phyloP scores from a whole-genome alignment of 371 early-diverging fungal species.

The Blakeslea trispora region DNA sequence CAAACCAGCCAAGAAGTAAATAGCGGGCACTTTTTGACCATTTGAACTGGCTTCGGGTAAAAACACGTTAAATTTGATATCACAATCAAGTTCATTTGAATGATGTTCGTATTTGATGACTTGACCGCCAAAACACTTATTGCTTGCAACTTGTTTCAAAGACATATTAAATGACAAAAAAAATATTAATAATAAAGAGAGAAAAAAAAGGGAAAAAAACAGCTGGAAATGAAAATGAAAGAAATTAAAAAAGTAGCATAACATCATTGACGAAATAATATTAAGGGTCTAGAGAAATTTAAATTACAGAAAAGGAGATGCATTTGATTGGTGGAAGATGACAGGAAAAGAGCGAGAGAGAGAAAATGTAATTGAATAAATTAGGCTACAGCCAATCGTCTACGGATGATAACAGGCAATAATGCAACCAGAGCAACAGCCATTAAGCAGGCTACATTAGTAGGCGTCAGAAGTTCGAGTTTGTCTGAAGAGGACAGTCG shows the following conservation, averaged over 20 bases:
- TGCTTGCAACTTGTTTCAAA: constrained; percentile 33
- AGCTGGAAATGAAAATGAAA: too few species aligned
- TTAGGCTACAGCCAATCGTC: constrained; percentile 13
- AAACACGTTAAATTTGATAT: constrained; percentile 81
- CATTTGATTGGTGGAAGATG: too few species aligned
- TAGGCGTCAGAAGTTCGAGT: constrained; percentile 42
- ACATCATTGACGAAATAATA: background rate
- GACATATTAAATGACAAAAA: constrained; percentile 13
- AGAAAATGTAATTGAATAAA: too few species aligned
- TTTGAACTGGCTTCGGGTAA: constrained; percentile 58
- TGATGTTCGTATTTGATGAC: constrained; percentile 73
- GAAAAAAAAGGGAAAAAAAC: constrained; percentile 4
- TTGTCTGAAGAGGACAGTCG: constrained; percentile 58
- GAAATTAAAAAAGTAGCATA: background rate
- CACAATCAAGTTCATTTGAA: constrained; percentile 63
- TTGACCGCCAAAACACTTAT: constrained; percentile 68
- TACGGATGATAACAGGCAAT: constrained; percentile 46
- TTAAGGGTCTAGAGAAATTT: too few species aligned
- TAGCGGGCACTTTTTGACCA: constrained; percentile 57
- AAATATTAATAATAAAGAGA: background rate
- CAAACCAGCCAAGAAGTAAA: constrained; percentile 74
- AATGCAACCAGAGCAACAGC: constrained; percentile 48
- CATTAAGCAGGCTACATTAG: constrained; percentile 43
- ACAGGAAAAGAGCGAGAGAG: too few species aligned
- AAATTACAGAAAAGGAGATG: too few species aligned